Conservation (phyloP, 371 early-diverging fungal species). For the Mortierella sp. region DNA sequence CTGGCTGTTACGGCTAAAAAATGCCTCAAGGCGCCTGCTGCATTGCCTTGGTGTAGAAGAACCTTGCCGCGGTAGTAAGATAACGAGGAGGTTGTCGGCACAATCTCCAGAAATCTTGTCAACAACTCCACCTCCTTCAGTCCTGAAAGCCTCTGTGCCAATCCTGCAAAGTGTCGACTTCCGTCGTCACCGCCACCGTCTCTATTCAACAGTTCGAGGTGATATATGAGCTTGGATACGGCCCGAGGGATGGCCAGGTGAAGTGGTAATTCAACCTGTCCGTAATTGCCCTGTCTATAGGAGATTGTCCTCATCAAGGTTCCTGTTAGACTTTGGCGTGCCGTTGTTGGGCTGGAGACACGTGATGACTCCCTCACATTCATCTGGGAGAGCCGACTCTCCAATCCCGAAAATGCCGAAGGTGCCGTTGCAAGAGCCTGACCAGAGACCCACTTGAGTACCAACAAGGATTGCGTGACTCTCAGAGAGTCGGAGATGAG, state of each 20-base stretch:
- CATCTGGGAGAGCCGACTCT: constrained; percentile 36
- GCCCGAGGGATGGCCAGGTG: constrained; percentile 49
- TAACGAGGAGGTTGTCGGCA: constrained; percentile 32
- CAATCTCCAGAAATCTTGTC: constrained; percentile 37
- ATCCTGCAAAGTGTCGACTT: constrained; percentile 27
- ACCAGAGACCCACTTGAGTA: constrained; percentile 49
- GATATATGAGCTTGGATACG: constrained; percentile 39
- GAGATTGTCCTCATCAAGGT: constrained; percentile 30
- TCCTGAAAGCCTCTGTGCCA: constrained; percentile 51
- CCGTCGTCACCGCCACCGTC: constrained; percentile 8
- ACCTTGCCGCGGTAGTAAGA: constrained; percentile 49
- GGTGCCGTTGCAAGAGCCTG: constrained; percentile 18
- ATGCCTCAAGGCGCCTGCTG: constrained; percentile 37
- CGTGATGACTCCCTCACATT: constrained; percentile 13
- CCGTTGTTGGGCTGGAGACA: not conserved
- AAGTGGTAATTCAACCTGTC: constrained; percentile 42
- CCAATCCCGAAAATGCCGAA: constrained; percentile 18
- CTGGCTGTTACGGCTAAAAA: constrained; percentile 39
- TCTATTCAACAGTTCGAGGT: constrained; percentile 27
- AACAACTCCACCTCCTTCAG: constrained; percentile 33
- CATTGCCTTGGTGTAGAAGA: constrained; percentile 25
- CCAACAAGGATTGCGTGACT: constrained; percentile 28
- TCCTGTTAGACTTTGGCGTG: constrained; percentile 39
- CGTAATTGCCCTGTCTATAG: constrained; percentile 18
- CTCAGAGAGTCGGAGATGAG: constrained; percentile 40